Percentiles rank a stretch among this genome's conserved stretches.
phyloP scores from a whole-genome alignment of 1,284 basidiomycete genomes.

The Takashimella tepidaria region DNA sequence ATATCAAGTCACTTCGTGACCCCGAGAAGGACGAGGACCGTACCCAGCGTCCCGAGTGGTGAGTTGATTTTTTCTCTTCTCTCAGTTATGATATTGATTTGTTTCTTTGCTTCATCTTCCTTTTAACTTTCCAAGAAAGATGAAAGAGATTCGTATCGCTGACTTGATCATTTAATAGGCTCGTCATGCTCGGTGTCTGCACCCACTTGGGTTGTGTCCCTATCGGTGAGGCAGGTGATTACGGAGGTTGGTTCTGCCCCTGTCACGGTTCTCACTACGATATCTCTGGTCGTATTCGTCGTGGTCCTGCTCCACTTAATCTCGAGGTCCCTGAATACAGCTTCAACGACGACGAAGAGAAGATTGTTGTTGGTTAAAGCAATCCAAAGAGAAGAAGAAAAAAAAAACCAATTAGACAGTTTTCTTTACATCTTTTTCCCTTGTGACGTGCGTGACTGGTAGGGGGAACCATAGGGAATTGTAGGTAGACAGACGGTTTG shows the following conservation, averaged over 20 bases:
- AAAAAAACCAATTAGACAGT: too few relatives aligned
- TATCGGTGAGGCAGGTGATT: conserved; percentile 93
- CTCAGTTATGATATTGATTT: neutral
- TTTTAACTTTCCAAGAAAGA: neutral
- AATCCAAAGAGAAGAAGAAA: too few relatives aligned
- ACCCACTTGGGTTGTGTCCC: conserved; percentile 99
- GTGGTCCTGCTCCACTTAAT: conserved; percentile 93
- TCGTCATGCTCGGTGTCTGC: conserved; percentile 96
- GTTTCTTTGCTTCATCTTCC: neutral
- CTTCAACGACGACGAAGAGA: conserved; percentile 80
- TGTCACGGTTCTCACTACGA: conserved; percentile 98
- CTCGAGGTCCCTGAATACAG: conserved; percentile 85
- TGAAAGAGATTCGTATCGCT: too few relatives aligned
- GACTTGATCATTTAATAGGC: conserved; percentile 28
- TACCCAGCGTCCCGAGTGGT: conserved; percentile 94
- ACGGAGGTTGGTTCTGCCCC: conserved; percentile 97
- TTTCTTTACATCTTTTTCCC: too few relatives aligned
- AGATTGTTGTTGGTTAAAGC: conserved; percentile 82
- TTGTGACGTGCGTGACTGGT: too few relatives aligned
- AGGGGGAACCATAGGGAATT: too few relatives aligned
- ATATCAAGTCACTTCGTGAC: conserved; percentile 86
- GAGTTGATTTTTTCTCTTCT: conserved; percentile 24
- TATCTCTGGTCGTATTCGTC: conserved; percentile 78
- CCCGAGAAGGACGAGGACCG: conserved; percentile 85
- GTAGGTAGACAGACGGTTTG: too few relatives aligned